Evolutionary conservation across 1,284 basidiomycete genomes (phyloP), one percentile per base, ranked within the genome.

Genomic region (Somion occarium): DNA sequence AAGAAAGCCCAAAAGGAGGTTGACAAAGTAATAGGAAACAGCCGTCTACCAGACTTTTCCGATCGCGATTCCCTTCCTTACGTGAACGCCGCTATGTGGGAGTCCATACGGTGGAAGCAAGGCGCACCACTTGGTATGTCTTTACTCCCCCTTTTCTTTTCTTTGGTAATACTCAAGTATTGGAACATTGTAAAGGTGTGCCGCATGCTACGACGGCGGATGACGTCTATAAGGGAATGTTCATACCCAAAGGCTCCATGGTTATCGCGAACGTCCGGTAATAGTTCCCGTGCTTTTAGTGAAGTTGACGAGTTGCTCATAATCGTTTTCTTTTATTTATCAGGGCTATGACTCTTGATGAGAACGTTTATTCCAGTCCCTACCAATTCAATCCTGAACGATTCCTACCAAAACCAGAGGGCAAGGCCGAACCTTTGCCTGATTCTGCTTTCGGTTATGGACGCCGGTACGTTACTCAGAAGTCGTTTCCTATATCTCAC

Each of bases 21-120:
- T 23, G 57, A 59, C 38, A n/a, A 20, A 19, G 39, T 55, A 9
- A 27, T 57, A 15, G 57, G 57, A 13, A n/a, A 5, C 2, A 49
- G 34, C 13, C 46, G 55, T 15, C 51, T 58, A 3, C 54, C 55
- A 2, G 46, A 51, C 13, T 49, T 53, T 41, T 24, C 27, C 3
- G 57, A 59, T 38, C 13, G 46, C 13, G 57, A 59, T 19, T 52
- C 53, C 1, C 45, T 57, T 5, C 56, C 57, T 3, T 57, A 55
- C 41, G 38, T 59, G 2, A 22, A 38, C 2, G 44, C 47, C 13
- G 26, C 56, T 22, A 4, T 55, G 26, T 26, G 53, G 37, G 56
- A 59, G 26, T 26, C 26, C 15, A 22, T 50, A 19, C 44, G 58
- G 44, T 56, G 39, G 22, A 34, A 34, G 30, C 30, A 34, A 34